Conservation (phyloP, 108 stramenopile species). For the Skeletonema grethae region DNA sequence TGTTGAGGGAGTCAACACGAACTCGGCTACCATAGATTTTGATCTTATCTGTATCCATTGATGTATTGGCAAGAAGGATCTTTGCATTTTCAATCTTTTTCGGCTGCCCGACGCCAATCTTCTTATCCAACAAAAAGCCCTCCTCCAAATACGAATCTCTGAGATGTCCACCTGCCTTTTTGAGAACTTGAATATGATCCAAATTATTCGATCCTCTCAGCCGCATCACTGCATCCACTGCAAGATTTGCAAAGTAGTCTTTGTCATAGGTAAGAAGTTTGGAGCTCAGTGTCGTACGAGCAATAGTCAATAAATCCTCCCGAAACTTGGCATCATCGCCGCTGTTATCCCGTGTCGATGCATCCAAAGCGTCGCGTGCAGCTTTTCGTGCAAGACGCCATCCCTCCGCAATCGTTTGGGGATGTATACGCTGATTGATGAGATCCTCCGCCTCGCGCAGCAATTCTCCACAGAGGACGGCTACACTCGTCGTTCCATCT, state of each 20-base stretch:
- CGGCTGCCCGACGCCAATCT: conserved; percentile 97
- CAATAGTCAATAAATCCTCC: conserved; percentile 92
- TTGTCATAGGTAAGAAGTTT: conserved; percentile 98
- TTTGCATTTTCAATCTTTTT: conserved; percentile 95
- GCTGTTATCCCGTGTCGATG: conserved; percentile 57
- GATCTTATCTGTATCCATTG: conserved; percentile 99
- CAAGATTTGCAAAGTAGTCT: conserved; percentile 95
- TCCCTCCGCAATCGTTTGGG: conserved; percentile 97
- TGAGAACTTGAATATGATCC: conserved; percentile 97
- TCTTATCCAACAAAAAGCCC: conserved; percentile 97
- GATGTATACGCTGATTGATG: conserved; percentile 94
- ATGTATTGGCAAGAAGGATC: conserved; percentile 98
- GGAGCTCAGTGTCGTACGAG: conserved; percentile 94
- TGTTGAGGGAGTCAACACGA: conserved; percentile 92
- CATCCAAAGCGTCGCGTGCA: conserved; percentile 88
- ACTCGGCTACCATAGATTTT: conserved; percentile 99
- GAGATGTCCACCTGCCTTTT: conserved; percentile 94
- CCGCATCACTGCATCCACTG: conserved; percentile 97
- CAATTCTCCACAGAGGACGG: conserved; percentile 97
- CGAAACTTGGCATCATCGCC: conserved; percentile 73
- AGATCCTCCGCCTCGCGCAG: conserved; percentile 97
- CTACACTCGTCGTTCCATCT: conserved; percentile 95
- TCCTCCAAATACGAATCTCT: conserved; percentile 97
- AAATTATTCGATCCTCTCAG: conserved; percentile 91
- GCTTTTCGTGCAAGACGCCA: conserved; percentile 92